These are phyloP conservation scores for Fusarium subglutinans DNA, from an alignment of 2,329 filamentous ascomycete species.

Conservation along the genomic window DNA sequence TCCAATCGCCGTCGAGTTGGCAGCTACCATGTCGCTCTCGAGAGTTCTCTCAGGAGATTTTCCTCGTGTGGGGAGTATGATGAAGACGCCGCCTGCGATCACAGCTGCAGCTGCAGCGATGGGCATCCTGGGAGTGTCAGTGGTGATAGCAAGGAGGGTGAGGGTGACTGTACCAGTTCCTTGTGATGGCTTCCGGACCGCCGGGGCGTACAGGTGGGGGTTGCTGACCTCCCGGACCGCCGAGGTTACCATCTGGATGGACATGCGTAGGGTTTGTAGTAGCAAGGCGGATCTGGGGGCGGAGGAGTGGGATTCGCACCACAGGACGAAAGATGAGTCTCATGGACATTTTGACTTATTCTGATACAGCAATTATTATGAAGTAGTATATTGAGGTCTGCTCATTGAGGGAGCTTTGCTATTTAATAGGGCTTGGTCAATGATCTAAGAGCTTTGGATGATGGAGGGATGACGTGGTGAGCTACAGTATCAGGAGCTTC, in stretches of 20 bases:
- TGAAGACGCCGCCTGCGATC: slow-evolving; percentile 40
- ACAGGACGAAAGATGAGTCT: slow-evolving; percentile 33
- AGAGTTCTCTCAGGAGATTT: slow-evolving; percentile 13
- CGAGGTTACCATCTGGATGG: slow-evolving; percentile 34
- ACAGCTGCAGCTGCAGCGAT: slow-evolving; percentile 44
- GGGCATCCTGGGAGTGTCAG: slow-evolving; percentile 33
- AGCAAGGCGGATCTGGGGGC: slow-evolving; percentile 22
- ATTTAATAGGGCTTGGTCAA: slow-evolving; percentile 1
- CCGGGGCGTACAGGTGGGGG: slow-evolving; percentile 40
- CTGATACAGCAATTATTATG: neutral
- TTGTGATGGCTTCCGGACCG: slow-evolving; percentile 43
- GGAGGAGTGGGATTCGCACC: slow-evolving; percentile 35
- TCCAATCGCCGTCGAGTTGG: slow-evolving; percentile 24
- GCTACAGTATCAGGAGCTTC: slow-evolving; percentile 1
- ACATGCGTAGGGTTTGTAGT: neutral
- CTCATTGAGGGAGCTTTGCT: neutral
- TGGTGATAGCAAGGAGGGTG: neutral
- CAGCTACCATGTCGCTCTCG: slow-evolving; percentile 20
- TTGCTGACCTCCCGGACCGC: slow-evolving; percentile 49
- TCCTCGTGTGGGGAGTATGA: slow-evolving; percentile 38
- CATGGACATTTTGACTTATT: slow-evolving; percentile 7
- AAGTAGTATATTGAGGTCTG: neutral
- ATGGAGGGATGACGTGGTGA: slow-evolving; percentile 37
- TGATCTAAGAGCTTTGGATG: slow-evolving; percentile 25
- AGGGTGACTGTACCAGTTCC: slow-evolving; percentile 44